Evolutionary conservation across 2,329 filamentous ascomycete genomes (phyloP).

Genomic region (Lizonia empirigonia): DNA sequence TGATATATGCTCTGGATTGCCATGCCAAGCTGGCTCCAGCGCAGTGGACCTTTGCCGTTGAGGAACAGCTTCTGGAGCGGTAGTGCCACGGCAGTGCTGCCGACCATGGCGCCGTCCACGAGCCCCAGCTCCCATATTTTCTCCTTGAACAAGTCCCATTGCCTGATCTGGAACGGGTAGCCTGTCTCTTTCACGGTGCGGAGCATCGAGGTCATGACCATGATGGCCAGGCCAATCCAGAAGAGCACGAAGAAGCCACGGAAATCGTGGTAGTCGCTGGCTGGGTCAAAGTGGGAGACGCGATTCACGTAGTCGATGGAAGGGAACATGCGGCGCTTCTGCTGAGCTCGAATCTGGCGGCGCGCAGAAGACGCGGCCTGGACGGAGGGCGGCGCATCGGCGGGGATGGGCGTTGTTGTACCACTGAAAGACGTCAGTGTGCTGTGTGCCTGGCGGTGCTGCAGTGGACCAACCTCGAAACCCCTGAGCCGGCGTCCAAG

Average conservation of each 20-base stretch:
- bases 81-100: constrained; percentile 71
- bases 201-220: constrained; percentile 93
- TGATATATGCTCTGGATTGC: constrained; percentile 84
- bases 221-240: constrained; percentile 95
- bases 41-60: constrained; percentile 60
- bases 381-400: constrained; percentile 90
- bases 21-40: constrained; percentile 80
- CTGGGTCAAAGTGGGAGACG: constrained; percentile 93
- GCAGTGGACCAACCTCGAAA: constrained; percentile 49
- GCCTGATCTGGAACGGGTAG: constrained; percentile 79
- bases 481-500: constrained; percentile 36
- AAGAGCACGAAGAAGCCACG: constrained; percentile 97
- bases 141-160: constrained; percentile 85
- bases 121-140: constrained; percentile 87
- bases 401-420: constrained; percentile 79
- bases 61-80: constrained; percentile 74
- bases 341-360: constrained; percentile 80
- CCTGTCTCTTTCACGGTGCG: constrained; percentile 95
- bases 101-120: constrained; percentile 85
- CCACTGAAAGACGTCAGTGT: constrained; percentile 61
- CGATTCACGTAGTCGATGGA: constrained; percentile 89
- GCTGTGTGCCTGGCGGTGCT: background rate
- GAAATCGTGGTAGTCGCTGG: constrained; percentile 91
- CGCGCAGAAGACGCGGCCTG: constrained; percentile 84
- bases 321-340: constrained; percentile 84